Base-by-base conservation (phyloP, 2,329 filamentous ascomycete genomes). In the Periglandula ipomoeae region DNA sequence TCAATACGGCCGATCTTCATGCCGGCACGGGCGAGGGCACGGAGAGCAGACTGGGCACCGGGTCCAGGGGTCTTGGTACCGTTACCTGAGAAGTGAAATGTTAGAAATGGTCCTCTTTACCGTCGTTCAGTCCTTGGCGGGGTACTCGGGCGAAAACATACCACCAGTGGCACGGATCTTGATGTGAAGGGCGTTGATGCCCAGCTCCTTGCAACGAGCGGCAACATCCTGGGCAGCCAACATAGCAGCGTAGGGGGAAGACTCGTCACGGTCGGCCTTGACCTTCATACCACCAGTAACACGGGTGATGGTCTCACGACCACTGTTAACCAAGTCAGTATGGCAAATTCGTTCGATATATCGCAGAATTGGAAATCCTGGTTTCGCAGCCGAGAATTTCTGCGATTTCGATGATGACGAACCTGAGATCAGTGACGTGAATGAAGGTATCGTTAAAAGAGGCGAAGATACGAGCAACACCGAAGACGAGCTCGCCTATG, bases 271-370 rank as follows among this genome's bases (percentile, higher is more conserved):
- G 71, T 98, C 90, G 75, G 90, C 90, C 87, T 98, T 98, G 84
- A 98, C 93, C 84, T 98, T 98, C 93, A 98, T 98, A 71, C 94
- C 94, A 79, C 94, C 93, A 67, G 94, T 98, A 64, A 98, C 91
- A 88, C 93, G 90, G 84, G 84, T 88, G 80, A 98, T 96, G 78
- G 94, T 98, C 87, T 98, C 93, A 77, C 93, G 93, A 78, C 93
- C 93, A 78, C 88, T 94, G 79, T 72, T 80, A 7, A 26, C 5
- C 4, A 26, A 44, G 44, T 56, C 37, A 53, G 48, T 44, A 13
- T 41, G 15, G 24, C 1, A 22, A 24, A 35, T 39, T 22, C 11
- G 44, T 39, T 8, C n/a, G 19, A n/a, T n/a, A 8, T 32, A 5
- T 20, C 34, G 17, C 24, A 7, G 17, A 17, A 10, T 17, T 8